Conservation (phyloP, 1,284 basidiomycete genomes). For the Pseudozyma flocculosa region DNA sequence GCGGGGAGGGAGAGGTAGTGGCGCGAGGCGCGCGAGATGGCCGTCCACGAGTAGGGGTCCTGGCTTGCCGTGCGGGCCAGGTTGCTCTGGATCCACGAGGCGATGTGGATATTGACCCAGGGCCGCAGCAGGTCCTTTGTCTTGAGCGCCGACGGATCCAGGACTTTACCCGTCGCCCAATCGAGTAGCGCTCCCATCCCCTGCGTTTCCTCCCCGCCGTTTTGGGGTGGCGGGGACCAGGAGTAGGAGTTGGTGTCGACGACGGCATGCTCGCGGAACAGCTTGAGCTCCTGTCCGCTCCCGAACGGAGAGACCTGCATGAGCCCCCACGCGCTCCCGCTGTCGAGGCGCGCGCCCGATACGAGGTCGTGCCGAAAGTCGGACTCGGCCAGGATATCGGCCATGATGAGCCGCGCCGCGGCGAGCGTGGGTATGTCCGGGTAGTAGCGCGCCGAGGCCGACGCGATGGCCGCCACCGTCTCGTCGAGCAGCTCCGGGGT, state of each 20-base stretch:
- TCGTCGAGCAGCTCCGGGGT: conserved; percentile 40
- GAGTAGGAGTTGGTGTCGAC: conserved; percentile 33
- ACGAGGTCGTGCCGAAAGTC: conserved; percentile 37
- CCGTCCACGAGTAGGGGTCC: conserved; percentile 46
- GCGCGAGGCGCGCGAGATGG: no score
- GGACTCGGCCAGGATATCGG: conserved; percentile 55
- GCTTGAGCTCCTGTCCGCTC: conserved; percentile 27
- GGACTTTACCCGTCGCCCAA: conserved; percentile 35
- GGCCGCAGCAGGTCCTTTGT: conserved; percentile 46
- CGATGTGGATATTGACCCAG: conserved; percentile 56
- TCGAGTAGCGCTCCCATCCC: conserved; percentile 26
- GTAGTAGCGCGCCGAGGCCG: conserved; percentile 50
- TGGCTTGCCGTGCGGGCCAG: conserved; percentile 40
- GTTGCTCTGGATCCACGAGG: conserved; percentile 54
- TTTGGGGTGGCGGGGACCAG: no score
- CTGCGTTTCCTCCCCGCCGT: no score
- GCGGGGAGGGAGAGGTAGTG: no score
- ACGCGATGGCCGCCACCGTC: conserved; percentile 48
- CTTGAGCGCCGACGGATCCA: conserved; percentile 23
- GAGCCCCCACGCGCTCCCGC: conserved; percentile 46
- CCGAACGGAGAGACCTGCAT: conserved; percentile 50
- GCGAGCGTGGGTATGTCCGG: conserved; percentile 48
- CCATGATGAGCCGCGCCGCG: conserved; percentile 44
- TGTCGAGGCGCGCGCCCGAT: conserved; percentile 44
- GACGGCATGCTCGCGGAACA: conserved; percentile 40